Evolutionary conservation across 345 rosid species (phyloP).

Genomic region (Punica granatum): DNA sequence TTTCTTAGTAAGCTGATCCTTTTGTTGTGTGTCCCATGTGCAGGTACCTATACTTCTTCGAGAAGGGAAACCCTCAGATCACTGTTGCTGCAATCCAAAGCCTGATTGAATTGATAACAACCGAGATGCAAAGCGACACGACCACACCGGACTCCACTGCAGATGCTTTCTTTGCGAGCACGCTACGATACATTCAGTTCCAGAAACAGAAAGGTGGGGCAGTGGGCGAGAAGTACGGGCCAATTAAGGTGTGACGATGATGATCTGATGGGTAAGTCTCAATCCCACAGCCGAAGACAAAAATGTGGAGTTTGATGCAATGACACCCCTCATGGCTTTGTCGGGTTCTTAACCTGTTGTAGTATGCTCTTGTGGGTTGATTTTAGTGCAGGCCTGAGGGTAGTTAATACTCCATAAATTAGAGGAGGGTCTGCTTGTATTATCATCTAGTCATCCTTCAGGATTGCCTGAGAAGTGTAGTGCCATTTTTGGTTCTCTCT

Average conservation of each 20-base stretch:
- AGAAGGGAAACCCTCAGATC: slow-evolving; percentile 82
- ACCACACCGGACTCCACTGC: slow-evolving; percentile 50
- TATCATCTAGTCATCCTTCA: not conserved
- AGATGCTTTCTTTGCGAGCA: slow-evolving; percentile 73
- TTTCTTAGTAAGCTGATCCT: not conserved
- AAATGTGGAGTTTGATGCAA: not conserved
- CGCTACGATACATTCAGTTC: slow-evolving; percentile 70
- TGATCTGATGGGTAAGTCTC: not conserved
- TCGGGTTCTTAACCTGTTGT: not conserved
- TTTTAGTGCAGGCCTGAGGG: not conserved
- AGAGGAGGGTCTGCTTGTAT: not conserved
- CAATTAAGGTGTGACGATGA: slow-evolving; percentile 48
- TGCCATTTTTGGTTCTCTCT: not conserved
- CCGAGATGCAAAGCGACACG: slow-evolving; percentile 75
- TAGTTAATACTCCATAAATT: not conserved
- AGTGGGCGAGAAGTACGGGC: slow-evolving; percentile 66
- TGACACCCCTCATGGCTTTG: not conserved
- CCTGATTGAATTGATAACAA: slow-evolving; percentile 63
- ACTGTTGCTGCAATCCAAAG: slow-evolving; percentile 68
- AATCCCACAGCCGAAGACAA: not conserved
- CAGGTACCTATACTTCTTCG: slow-evolving; percentile 87
- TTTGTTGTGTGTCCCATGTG: slow-evolving; percentile 1
- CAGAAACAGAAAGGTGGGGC: slow-evolving; percentile 96
- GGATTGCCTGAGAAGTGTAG: not conserved
- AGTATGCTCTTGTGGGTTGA: not conserved